phyloP scores from a whole-genome alignment of 257 asterid species.

The Fraxinus anomala region DNA sequence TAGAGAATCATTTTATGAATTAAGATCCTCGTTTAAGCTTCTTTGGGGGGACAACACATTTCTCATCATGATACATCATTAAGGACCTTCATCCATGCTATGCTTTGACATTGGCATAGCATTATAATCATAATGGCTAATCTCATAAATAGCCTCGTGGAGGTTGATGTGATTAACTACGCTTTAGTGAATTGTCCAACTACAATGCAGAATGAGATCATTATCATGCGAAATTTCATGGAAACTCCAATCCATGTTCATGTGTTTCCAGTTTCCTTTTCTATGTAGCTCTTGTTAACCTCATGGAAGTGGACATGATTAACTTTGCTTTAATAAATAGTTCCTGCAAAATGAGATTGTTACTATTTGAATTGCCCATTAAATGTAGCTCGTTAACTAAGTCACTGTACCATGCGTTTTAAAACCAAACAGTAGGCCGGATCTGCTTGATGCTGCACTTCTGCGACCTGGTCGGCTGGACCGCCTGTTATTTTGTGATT shows the following conservation, averaged over 20 bases:
- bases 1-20: background rate
- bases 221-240: background rate
- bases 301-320: background rate
- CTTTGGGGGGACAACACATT: background rate
- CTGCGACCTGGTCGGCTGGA: conserved; percentile 95
- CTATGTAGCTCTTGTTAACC: background rate
- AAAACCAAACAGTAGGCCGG: conserved; percentile 69
- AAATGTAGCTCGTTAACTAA: background rate
- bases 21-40: background rate
- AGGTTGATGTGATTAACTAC: background rate
- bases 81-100: background rate
- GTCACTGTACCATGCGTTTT: conserved; percentile 9
- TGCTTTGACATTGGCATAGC: background rate
- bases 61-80: background rate
- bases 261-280: background rate
- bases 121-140: too few species aligned
- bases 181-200: conserved; percentile 1
- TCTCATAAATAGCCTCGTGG: background rate
- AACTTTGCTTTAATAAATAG: conserved; percentile 3
- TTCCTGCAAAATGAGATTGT: conserved; percentile 3
- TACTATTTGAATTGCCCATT: background rate
- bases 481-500: conserved; percentile 92
- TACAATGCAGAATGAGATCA: conserved; percentile 3
- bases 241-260: conserved; percentile 1
- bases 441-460: conserved; percentile 99